These are phyloP conservation scores for Articulospora tetracladia DNA, from an alignment of 495 filamentous ascomycete genomes.

Conservation along the genomic window DNA sequence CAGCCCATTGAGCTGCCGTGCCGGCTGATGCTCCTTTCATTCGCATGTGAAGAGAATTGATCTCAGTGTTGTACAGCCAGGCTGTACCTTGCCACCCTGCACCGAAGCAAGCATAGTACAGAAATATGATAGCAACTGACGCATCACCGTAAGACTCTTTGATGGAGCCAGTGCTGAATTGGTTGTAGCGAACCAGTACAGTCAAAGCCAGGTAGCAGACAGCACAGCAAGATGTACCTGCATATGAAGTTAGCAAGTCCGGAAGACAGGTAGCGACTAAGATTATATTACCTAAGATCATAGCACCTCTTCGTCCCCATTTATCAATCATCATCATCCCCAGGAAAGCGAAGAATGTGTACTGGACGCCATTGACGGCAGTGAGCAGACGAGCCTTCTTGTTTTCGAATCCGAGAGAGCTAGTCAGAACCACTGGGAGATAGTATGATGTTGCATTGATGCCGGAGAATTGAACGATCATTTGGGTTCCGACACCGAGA, in stretches of 20 bases:
- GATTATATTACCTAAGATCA: too few species aligned
- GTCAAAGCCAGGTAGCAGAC: slow-evolving; percentile 53
- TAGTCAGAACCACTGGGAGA: slow-evolving; percentile 66
- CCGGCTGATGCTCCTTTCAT: slow-evolving; percentile 72
- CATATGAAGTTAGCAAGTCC: slow-evolving; percentile 59
- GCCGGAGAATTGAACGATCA: slow-evolving; percentile 74
- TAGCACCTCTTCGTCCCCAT: slow-evolving; percentile 66
- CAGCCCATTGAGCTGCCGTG: slow-evolving; percentile 70
- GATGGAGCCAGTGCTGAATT: too few species aligned
- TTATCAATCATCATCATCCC: slow-evolving; percentile 78
- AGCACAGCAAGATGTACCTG: slow-evolving; percentile 68
- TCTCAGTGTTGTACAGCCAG: slow-evolving; percentile 63
- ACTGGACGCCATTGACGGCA: slow-evolving; percentile 65
- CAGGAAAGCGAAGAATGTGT: slow-evolving; percentile 61
- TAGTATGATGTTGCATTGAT: slow-evolving; percentile 83
- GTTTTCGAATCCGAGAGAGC: slow-evolving; percentile 48
- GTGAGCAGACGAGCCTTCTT: slow-evolving; percentile 64
- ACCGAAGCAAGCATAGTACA: slow-evolving; percentile 71
- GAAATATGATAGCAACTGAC: slow-evolving; percentile 67
- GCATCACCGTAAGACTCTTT: slow-evolving; percentile 70
- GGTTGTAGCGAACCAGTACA: slow-evolving; percentile 23
- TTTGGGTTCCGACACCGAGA: slow-evolving; percentile 54
- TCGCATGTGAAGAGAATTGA: slow-evolving; percentile 69
- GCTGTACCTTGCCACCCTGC: slow-evolving; percentile 66
- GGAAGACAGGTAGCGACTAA: too few species aligned